Conservation (phyloP, 768 basidiomycete species). For the Boletus tylopilopsis region DNA sequence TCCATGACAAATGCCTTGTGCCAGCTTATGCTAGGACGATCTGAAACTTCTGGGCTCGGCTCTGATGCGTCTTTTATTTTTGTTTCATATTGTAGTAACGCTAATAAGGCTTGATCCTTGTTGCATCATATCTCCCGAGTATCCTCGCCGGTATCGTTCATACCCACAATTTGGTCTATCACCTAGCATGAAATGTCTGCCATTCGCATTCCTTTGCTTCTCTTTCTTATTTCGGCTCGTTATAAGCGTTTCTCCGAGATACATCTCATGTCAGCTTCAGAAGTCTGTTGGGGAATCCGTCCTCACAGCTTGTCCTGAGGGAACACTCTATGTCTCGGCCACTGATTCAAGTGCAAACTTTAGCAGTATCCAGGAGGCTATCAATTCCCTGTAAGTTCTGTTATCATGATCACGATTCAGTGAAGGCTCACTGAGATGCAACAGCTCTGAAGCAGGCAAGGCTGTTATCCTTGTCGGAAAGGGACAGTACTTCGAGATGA, state of each 20-base stretch:
- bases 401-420: background rate
- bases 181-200: constrained; percentile 7
- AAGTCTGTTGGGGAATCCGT: constrained; percentile 42
- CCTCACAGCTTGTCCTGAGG: constrained; percentile 48
- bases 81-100: too few relatives aligned
- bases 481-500: constrained; percentile 57
- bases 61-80: too few relatives aligned
- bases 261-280: constrained; percentile 48
- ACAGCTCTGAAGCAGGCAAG: constrained; percentile 38
- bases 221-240: background rate
- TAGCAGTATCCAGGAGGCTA: constrained; percentile 50
- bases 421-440: background rate
- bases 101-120: too few relatives aligned
- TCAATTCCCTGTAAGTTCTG: constrained; percentile 49
- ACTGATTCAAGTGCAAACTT: constrained; percentile 46
- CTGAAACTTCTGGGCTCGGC: too few relatives aligned
- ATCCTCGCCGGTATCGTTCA: too few relatives aligned
- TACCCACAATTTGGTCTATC: background rate
- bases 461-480: constrained; percentile 52
- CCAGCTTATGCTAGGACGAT: too few relatives aligned
- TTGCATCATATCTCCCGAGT: too few relatives aligned
- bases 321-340: constrained; percentile 56
- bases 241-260: constrained; percentile 43
- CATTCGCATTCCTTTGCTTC: constrained; percentile 5
- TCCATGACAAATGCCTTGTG: too few relatives aligned